Evolutionary conservation across 495 filamentous ascomycete genomes (phyloP).

Genomic region (Corynascus novoguineensis): DNA sequence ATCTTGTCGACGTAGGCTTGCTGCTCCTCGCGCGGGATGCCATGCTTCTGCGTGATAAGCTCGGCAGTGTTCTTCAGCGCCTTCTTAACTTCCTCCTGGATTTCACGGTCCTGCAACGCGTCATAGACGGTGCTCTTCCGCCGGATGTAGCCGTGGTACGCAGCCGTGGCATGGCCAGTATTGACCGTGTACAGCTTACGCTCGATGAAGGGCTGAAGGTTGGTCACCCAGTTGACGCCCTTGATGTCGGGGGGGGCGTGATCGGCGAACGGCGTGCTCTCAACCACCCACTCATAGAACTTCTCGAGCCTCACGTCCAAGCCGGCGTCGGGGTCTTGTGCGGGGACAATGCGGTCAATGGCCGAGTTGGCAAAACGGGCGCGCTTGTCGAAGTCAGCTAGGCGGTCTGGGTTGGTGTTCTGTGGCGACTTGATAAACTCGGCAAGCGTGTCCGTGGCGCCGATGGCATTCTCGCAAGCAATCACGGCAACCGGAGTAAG

Average conservation of each 20-base stretch:
- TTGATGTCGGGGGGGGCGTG: conserved; percentile 58
- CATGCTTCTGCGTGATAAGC: conserved; percentile 83
- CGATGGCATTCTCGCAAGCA: conserved; percentile 95
- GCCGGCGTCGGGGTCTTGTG: conserved; percentile 69
- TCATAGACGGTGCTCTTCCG: conserved; percentile 85
- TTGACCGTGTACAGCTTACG: conserved; percentile 99
- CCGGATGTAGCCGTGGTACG: conserved; percentile 84
- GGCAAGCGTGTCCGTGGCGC: conserved; percentile 78
- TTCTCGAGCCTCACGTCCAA: conserved; percentile 93
- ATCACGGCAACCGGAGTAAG: conserved; percentile 78
- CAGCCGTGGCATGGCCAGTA: conserved; percentile 93
- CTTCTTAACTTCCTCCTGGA: conserved; percentile 66
- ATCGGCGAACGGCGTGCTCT: conserved; percentile 67
- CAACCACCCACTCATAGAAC: conserved; percentile 98
- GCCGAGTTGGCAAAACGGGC: conserved; percentile 91
- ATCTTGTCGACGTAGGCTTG: conserved; percentile 87
- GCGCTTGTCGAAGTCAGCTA: conserved; percentile 56
- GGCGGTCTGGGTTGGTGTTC: conserved; percentile 55
- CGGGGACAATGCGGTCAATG: conserved; percentile 94
- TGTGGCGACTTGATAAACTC: conserved; percentile 69
- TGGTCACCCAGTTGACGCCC: conserved; percentile 85
- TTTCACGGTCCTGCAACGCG: conserved; percentile 59
- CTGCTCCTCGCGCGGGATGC: conserved; percentile 70
- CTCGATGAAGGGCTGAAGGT: conserved; percentile 93
- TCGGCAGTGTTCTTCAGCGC: conserved; percentile 75